Base-by-base conservation (phyloP, 1,284 basidiomycete genomes). In the Mycena sp. region DNA sequence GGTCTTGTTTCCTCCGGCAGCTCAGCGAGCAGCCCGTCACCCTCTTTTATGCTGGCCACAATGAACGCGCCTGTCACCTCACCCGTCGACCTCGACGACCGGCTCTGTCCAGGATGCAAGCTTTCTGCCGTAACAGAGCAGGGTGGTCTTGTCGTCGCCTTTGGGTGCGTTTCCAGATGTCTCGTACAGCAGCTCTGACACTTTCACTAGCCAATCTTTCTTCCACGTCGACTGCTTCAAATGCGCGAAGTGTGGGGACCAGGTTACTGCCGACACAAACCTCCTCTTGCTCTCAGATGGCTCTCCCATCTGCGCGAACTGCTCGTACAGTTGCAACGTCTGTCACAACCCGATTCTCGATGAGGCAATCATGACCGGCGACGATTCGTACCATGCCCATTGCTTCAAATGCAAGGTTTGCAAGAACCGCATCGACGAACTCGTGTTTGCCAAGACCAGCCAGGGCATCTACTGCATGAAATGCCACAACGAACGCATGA, bases 401-500 rank as follows among this genome's bases (percentile, higher is more conserved):
- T 99, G 97, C 81, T 99, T 99, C 85, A 96, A 96, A 70, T 99
- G 97, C 81, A 92, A 95, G 71, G 92, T 96, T 38, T 99, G 97
- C 82, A 89, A 90, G 74, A 91, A 92, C 74, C 87, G 94, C 63
- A 99, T 99, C 71, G 96, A 99, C 77, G 97, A 99, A 76, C 88
- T 99, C 55, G 95, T 99, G 60, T 99, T 99, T 72, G 98, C 97
- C 58, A 99, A 99, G 83, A 99, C 98, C 1, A 94, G 90, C 67
- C 95, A 98, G 73, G 97, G 98, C 51, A 99, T 99, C 67, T 99
- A 99, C 78, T 99, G 97, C 77, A 98, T 99, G 96, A 89, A 89
- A 56, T 99, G 97, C 73, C 98, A 99, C 76, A 98, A 96, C 78
- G 94, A 98, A 65, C 91, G 98, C 59, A 97, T 99, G 73, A 95